A percentile compares a stretch with the other conserved stretches of the same genome.
Evolutionary conservation across 352 stramenopile species (phyloP).

Genomic region (Elongisporangium prolatum): DNA sequence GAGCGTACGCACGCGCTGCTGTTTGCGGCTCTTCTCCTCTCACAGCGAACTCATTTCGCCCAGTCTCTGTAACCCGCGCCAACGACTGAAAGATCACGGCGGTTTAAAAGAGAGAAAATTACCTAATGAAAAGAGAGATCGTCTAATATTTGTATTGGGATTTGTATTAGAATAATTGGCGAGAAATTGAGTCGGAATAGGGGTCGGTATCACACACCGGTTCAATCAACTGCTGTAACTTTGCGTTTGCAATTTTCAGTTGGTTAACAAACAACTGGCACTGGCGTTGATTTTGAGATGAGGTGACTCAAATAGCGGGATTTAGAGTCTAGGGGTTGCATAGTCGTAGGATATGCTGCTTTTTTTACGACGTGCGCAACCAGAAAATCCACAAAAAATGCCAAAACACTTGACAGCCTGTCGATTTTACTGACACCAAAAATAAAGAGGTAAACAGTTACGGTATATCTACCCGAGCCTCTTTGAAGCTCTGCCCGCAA

Average conservation of each 20-base stretch:
- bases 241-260: neutral
- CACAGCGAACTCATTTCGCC: neutral
- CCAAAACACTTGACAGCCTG: neutral
- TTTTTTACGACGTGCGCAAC: neutral
- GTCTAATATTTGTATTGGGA: neutral
- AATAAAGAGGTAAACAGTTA: neutral
- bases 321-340: neutral
- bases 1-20: neutral
- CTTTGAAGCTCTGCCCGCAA: neutral
- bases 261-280: neutral
- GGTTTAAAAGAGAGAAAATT: neutral
- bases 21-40: neutral
- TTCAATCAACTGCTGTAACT: neutral
- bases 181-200: neutral
- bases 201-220: neutral
- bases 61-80: neutral
- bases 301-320: neutral
- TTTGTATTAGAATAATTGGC: neutral
- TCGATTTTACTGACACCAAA: neutral
- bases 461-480: neutral
- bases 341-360: neutral
- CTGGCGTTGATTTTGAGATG: neutral
- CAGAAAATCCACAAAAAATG: neutral
- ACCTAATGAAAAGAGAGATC: neutral
- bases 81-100: neutral